Evolutionary conservation across 78 protist genomes (phyloP).

Genomic region (Dictyostelium brefeldianum): DNA sequence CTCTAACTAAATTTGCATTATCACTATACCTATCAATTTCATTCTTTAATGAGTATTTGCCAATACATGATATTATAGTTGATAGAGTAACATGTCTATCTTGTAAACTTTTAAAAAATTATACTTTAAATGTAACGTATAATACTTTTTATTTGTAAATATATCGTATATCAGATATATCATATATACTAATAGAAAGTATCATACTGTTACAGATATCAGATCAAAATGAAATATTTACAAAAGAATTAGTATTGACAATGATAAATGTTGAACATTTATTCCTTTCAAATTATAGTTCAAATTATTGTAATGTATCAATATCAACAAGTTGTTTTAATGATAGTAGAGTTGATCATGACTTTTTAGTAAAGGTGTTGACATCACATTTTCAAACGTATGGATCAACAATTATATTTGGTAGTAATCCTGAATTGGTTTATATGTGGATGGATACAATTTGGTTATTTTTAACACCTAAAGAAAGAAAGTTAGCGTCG

Average conservation of each 20-base stretch:
- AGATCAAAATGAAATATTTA: conserved; percentile 25
- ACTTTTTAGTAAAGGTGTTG: conserved; percentile 44
- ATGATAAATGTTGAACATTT: conserved; percentile 49
- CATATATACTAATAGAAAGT: not conserved
- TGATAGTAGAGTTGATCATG: conserved; percentile 27
- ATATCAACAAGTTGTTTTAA: conserved; percentile 33
- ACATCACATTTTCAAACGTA: conserved; percentile 62
- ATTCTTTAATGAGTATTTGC: conserved; percentile 23
- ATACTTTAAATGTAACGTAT: not conserved
- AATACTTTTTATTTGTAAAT: not conserved
- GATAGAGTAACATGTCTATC: conserved; percentile 50
- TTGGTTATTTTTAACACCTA: conserved; percentile 46
- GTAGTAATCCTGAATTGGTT: conserved; percentile 19
- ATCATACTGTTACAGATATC: not conserved
- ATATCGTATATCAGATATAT: too few species aligned
- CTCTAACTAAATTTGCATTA: conserved; percentile 45
- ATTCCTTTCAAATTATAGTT: conserved; percentile 2
- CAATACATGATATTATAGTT: conserved; percentile 43
- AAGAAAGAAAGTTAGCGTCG: conserved; percentile 37
- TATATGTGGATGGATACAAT: conserved; percentile 68
- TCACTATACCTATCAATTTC: conserved; percentile 35
- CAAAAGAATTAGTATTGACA: conserved; percentile 24
- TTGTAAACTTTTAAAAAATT: conserved; percentile 35
- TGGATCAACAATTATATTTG: conserved; percentile 66
- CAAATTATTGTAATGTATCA: not conserved